Evolutionary conservation across 2,329 filamentous ascomycete species (phyloP), one percentile per base, ranked within the genome.

Genomic region (Neospermospora avenae): DNA sequence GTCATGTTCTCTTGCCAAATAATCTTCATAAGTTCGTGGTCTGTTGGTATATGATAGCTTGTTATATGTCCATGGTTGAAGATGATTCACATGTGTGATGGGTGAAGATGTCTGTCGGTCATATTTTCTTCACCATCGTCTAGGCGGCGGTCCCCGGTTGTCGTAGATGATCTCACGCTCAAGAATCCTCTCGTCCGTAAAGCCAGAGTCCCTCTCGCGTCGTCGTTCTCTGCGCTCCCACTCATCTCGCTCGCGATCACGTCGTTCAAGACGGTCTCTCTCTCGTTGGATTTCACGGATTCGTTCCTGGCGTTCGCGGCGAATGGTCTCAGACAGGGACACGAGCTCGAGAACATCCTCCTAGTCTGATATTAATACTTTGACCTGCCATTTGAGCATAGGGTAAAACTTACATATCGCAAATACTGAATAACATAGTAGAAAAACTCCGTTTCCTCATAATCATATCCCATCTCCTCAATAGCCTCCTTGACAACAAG

Each of bases 391-490:
- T 52, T n/a, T 54, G 35, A 18, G 31, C 34, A 10, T 55, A 45
- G 48, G 28, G 37, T 25, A 35, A 35, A 53, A 85, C 91, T 83
- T 80, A 96, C 93, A 72, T 95, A 92, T 77, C 82, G 80, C 56
- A 99, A 81, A 74, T 96, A 97, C 64, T 93, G 86, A 79, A 96
- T 93, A 48, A 98, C 85, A 74, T 97, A 98, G 76, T 90, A 98
- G 75, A 91, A 96, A 63, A 83, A 84, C 57, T 91, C 88, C 0
- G 91, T 95, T 80, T 98, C 93, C 73, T 97, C 91, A 71, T 87
- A 98, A 62, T 90, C 86, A 74, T 96, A 98, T 2, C 91, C 91
- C 71, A 87, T 77, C 69, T 88, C 81, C 67, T 96, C 88, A 65
- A 98, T 90, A 18, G 95, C 95, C 72, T 97, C 92, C 55, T 88